Evolutionary conservation across 163 green algal species (phyloP), one percentile per base, ranked within the genome.

Genomic region (Volvox carteri): DNA sequence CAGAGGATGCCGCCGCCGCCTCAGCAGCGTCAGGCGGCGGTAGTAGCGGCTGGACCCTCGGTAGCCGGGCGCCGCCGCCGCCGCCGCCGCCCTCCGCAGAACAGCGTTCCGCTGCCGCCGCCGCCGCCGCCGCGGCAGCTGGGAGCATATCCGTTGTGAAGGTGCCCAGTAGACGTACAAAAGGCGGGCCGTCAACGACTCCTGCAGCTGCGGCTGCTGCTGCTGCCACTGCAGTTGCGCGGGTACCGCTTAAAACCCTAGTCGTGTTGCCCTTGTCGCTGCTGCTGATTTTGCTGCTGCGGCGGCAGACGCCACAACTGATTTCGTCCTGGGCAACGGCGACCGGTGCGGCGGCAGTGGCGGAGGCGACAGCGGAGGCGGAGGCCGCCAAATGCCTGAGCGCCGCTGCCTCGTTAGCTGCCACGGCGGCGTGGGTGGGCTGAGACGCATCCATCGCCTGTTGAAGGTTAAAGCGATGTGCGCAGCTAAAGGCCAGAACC

Each of bases 81-180:
- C n/a, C n/a, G n/a, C n/a, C n/a, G n/a, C n/a, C n/a, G n/a, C n/a
- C n/a, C n/a, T n/a, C n/a, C n/a, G n/a, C n/a, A n/a, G n/a, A n/a
- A n/a, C n/a, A n/a, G n/a, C n/a, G n/a, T n/a, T n/a, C 56, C 56
- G 56, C 56, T n/a, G 56, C 56, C 9, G 9, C 56, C 56, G 56
- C 56, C 9, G 14, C 56, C 28, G 30, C 65, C 21, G 14, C 70
- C 1, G 70, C 70, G 4, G 70, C 18, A 25, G 12, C 1, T 39
- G 70, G n/a, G 1, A 56, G 70, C 14, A 30, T 18, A 14, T 41
- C 56, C 25, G 19, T 75, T 19, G 78, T 86, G 58, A 86, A 86
- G 41, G 78, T 78, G 16, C 73, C 78, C 7, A 78, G 28, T 28
- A 86, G 78, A 12, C 30, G 60, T 4, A 86, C 78, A n/a, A 86